phyloP scores from a whole-genome alignment of 2,329 filamentous ascomycete species.

The Cercospora sesami region DNA sequence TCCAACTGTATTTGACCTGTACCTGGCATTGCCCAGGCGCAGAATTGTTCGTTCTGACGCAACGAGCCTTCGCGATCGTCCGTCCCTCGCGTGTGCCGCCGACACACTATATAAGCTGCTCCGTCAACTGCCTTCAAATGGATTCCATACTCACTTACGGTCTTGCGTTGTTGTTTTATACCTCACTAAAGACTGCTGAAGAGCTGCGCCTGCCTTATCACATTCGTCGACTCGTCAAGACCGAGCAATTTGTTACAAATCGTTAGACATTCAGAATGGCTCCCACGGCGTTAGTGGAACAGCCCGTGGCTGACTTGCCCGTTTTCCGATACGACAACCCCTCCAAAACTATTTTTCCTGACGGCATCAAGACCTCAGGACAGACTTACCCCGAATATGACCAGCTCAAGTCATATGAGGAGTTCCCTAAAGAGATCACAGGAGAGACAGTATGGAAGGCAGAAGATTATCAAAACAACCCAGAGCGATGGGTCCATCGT shows the following conservation, averaged over 20 bases:
- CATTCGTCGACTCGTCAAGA: conserved; percentile 39
- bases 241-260: conserved; percentile 37
- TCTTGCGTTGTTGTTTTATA: conserved; percentile 22
- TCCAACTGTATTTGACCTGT: conserved; percentile 17
- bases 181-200: conserved; percentile 21
- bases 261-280: conserved; percentile 21
- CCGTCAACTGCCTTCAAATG: conserved; percentile 15
- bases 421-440: conserved; percentile 69
- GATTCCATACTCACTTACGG: conserved; percentile 20
- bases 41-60: conserved; percentile 18
- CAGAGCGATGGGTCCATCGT: conserved; percentile 70
- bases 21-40: conserved; percentile 8
- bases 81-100: conserved; percentile 5
- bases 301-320: conserved; percentile 20
- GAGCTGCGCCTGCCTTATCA: conserved; percentile 25
- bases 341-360: conserved; percentile 58
- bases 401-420: conserved; percentile 63
- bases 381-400: conserved; percentile 70
- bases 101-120: conserved; percentile 21
- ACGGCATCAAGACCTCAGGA: conserved; percentile 68
- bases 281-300: conserved; percentile 25
- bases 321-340: conserved; percentile 37
- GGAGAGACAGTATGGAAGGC: conserved; percentile 73
- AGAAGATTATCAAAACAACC: conserved; percentile 62
- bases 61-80: conserved; percentile 23